Percentiles rank a stretch among this genome's conserved stretches.
Evolutionary conservation across 768 basidiomycete species (phyloP).

Genomic region (Hericium rajendrae): DNA sequence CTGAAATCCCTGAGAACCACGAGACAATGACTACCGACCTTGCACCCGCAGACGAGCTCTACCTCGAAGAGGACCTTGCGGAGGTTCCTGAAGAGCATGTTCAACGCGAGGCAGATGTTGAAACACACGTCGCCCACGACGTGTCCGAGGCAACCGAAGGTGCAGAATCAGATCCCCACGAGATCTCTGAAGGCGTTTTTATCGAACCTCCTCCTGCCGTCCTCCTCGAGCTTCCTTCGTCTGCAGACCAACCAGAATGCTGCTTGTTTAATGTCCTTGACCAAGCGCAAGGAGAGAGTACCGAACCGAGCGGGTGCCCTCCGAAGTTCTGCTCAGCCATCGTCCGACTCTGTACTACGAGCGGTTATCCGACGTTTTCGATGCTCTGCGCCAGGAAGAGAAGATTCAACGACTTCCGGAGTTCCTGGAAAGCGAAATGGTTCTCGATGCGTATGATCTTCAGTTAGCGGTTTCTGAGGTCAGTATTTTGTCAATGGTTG

Average conservation of each 20-base stretch:
- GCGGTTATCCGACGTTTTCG: slow-evolving; percentile 59
- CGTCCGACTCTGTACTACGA: slow-evolving; percentile 72
- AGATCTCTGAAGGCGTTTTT: slow-evolving; percentile 39
- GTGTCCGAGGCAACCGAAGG: not conserved
- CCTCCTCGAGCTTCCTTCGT: slow-evolving; percentile 34
- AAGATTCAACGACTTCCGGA: slow-evolving; percentile 36
- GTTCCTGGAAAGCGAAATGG: slow-evolving; percentile 49
- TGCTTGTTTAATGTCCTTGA: slow-evolving; percentile 13
- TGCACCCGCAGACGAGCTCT: too few relatives aligned
- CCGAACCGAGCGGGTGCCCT: slow-evolving; percentile 12
- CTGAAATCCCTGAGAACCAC: too few relatives aligned
- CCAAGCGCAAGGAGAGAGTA: too few relatives aligned
- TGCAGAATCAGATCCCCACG: slow-evolving; percentile 6
- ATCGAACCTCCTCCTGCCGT: slow-evolving; percentile 71
- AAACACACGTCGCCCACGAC: not conserved
- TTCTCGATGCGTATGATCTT: slow-evolving; percentile 64
- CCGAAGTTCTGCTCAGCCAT: slow-evolving; percentile 46
- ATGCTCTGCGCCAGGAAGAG: slow-evolving; percentile 59
- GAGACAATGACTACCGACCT: too few relatives aligned
- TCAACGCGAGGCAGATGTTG: not conserved
- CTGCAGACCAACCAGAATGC: slow-evolving; percentile 27
- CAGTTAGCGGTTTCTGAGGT: slow-evolving; percentile 62
- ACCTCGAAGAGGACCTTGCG: not conserved
- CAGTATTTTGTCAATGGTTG: not conserved
- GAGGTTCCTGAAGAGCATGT: not conserved